A percentile compares a stretch with the other conserved stretches of the same genome.
These are phyloP conservation scores for Hemileccinum rubropunctum DNA, from an alignment of 768 basidiomycete species.

Conservation along the genomic window DNA sequence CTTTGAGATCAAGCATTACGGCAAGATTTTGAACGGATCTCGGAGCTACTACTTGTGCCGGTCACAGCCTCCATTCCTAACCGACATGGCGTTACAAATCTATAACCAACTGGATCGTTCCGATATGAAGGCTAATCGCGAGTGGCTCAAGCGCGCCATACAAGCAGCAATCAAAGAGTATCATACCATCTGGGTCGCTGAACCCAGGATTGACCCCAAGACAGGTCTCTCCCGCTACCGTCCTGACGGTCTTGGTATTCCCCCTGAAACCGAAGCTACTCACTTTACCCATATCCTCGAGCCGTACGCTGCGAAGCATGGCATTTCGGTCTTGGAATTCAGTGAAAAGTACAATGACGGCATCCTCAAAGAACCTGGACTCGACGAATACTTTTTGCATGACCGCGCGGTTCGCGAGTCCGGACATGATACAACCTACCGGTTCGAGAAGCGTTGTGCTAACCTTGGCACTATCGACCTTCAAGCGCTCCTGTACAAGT, in stretches of 20 bases:
- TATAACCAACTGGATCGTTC: constrained; percentile 93
- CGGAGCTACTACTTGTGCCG: constrained; percentile 94
- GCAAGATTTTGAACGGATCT: constrained; percentile 95
- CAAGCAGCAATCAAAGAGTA: constrained; percentile 99
- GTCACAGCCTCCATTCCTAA: constrained; percentile 97
- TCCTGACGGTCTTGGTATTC: constrained; percentile 92
- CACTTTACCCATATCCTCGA: constrained; percentile 98
- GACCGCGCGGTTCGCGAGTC: constrained; percentile 96
- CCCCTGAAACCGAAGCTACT: constrained; percentile 97
- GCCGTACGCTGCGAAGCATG: constrained; percentile 89
- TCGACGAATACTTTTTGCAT: constrained; percentile 97
- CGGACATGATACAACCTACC: constrained; percentile 94
- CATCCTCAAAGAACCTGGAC: constrained; percentile 73
- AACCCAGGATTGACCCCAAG: constrained; percentile 91
- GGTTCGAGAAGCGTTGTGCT: constrained; percentile 96
- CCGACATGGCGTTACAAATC: constrained; percentile 97
- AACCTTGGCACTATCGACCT: constrained; percentile 96
- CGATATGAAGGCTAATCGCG: constrained; percentile 70
- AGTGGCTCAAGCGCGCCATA: constrained; percentile 94
- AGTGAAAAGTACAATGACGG: constrained; percentile 94
- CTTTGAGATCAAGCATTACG: constrained; percentile 97
- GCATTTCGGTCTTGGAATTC: constrained; percentile 92
- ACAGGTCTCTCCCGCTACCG: constrained; percentile 94
- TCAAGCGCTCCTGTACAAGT: constrained; percentile 96
- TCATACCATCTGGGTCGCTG: constrained; percentile 94